Conservation (phyloP, 2,329 filamentous ascomycete genomes). For the Trichoderma oligosporum region DNA sequence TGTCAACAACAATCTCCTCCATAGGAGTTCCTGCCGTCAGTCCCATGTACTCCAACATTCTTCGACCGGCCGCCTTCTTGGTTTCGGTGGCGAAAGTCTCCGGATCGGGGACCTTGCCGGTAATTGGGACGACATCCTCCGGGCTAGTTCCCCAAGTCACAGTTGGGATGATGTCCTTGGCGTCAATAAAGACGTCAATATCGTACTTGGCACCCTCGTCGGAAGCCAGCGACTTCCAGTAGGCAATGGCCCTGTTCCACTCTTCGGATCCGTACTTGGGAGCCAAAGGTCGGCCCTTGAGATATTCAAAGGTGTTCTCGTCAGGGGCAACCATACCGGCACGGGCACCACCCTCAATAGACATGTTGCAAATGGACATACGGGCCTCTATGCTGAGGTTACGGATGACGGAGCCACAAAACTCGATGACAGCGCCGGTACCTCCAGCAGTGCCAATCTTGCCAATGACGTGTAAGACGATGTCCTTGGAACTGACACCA, state of each 20-base stretch:
- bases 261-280: slow-evolving; percentile 79
- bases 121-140: slow-evolving; percentile 94
- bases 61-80: slow-evolving; percentile 74
- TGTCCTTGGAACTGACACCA: slow-evolving; percentile 93
- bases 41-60: slow-evolving; percentile 95
- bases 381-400: slow-evolving; percentile 89
- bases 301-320: slow-evolving; percentile 89
- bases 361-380: slow-evolving; percentile 99
- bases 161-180: slow-evolving; percentile 88
- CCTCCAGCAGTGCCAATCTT: slow-evolving; percentile 92
- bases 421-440: slow-evolving; percentile 93
- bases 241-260: slow-evolving; percentile 83
- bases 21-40: slow-evolving; percentile 80
- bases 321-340: slow-evolving; percentile 97
- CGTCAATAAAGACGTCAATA: slow-evolving; percentile 82
- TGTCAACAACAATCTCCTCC: slow-evolving; percentile 89
- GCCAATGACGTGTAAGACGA: slow-evolving; percentile 89
- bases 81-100: slow-evolving; percentile 76
- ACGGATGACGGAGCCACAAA: slow-evolving; percentile 90
- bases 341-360: slow-evolving; percentile 90
- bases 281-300: slow-evolving; percentile 84
- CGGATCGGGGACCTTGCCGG: slow-evolving; percentile 81
- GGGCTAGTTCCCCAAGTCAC: slow-evolving; percentile 97
- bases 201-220: slow-evolving; percentile 90
- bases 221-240: slow-evolving; percentile 83